These are phyloP conservation scores for Conticribra guillardii DNA, from an alignment of 108 stramenopile genomes.

Conservation along the genomic window DNA sequence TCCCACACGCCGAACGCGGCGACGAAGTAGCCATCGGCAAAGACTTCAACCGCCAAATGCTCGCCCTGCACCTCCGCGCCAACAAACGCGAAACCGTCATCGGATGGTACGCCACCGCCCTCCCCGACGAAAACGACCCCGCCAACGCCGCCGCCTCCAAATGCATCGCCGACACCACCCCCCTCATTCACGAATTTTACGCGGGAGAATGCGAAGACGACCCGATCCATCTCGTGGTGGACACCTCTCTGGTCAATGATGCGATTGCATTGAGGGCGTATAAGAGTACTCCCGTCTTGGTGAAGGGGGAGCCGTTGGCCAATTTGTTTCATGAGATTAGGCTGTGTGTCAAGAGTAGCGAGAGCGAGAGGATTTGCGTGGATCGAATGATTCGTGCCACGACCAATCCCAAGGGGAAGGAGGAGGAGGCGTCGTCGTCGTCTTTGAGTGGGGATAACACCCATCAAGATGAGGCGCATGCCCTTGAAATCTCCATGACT, in stretches of 20 bases:
- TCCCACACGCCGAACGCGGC: constrained; percentile 92
- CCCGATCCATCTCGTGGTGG: constrained; percentile 90
- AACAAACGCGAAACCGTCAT: constrained; percentile 93
- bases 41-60: constrained; percentile 93
- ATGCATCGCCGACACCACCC: constrained; percentile 89
- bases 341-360: constrained; percentile 69
- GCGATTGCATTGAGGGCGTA: constrained; percentile 81
- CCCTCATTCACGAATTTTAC: constrained; percentile 97
- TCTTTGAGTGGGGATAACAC: constrained; percentile 18
- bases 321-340: constrained; percentile 93
- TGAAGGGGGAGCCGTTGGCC: constrained; percentile 85
- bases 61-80: constrained; percentile 72
- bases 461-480: constrained; percentile 26
- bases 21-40: constrained; percentile 96
- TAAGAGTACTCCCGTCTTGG: constrained; percentile 69
- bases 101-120: constrained; percentile 95
- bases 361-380: constrained; percentile 89
- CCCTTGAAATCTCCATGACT: constrained; percentile 74
- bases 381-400: constrained; percentile 81
- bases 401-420: background rate
- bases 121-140: constrained; percentile 45
- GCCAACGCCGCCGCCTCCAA: constrained; percentile 25
- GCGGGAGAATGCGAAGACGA: constrained; percentile 90
- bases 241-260: constrained; percentile 75
- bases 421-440: constrained; percentile 42